These are phyloP conservation scores for Casuarina equisetifolia DNA, from an alignment of 306 rosid species.

Conservation along the genomic window DNA sequence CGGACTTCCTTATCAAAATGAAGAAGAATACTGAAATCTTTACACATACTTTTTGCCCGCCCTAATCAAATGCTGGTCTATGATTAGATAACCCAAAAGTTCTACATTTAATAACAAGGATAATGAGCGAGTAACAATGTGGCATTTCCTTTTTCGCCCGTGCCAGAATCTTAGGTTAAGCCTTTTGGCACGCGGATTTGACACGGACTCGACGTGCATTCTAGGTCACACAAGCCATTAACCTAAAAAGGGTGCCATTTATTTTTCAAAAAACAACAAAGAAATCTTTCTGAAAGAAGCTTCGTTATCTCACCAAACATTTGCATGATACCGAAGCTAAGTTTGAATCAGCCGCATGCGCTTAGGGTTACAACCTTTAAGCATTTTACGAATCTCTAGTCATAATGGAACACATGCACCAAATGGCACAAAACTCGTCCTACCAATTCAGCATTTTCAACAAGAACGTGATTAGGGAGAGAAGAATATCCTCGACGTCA, in stretches of 20 bases:
- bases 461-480: not conserved
- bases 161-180: not conserved
- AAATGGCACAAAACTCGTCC: conserved; percentile 6
- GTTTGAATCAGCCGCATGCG: not conserved
- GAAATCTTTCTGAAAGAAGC: not conserved
- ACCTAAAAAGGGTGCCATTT: not conserved
- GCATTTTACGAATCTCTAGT: not conserved
- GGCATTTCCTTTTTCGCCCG: not conserved
- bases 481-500: not conserved
- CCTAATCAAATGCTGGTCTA: not conserved
- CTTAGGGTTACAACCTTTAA: not conserved
- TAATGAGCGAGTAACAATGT: not conserved
- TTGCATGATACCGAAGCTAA: not conserved
- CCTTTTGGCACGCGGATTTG: conserved; percentile 31
- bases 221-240: not conserved
- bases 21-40: no score
- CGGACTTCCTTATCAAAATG: not conserved
- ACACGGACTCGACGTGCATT: not conserved
- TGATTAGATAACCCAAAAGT: not conserved
- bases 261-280: not conserved
- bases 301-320: not conserved
- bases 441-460: conserved; percentile 2
- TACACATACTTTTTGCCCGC: not conserved
- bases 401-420: not conserved
- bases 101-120: not conserved